Evolutionary conservation across 768 basidiomycete species (phyloP), one percentile per base, ranked within the genome.

Genomic region (Scleroderma bovista): DNA sequence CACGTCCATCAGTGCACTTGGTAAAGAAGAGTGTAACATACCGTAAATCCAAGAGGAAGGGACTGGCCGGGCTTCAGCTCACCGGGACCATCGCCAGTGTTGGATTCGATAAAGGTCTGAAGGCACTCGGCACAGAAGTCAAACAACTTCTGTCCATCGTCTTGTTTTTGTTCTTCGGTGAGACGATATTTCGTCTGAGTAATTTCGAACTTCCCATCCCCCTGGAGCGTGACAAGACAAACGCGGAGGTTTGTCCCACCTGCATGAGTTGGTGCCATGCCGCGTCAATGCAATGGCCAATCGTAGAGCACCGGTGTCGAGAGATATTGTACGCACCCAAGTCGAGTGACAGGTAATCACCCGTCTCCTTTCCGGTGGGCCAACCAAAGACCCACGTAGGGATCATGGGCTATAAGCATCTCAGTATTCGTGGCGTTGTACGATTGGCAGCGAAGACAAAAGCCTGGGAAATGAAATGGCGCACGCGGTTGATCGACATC

Each of bases 161-260:
- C 91, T 51, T 96, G 93, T 69, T 99, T 99, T 68, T 98, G 96
- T 61, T 97, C 96, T 63, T 99, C 96, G 1, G 90, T 84, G 40
- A 99, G 80, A 45, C 94, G 87, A 69, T 97, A 98, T 69, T 99
- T 99, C 32, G 93, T 87, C 65, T 98, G 95, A 0, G 93, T 93
- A 58, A 99, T 87, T 70, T 97, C 93, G 66, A 98, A 99, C 73
- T 95, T 94, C 51, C 96, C 95, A 10, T 84, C 79, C 22, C 96
- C 96, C 57, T 88, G 83, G 2, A 99, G 74, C 24, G 84, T 88
- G 44, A 99, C 95, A 39, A 96, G 85, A 71, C 96, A 99, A 39
- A 97, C 96, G 39, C 96, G 93, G n/a, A 99, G 79, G 63, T 99
- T 98, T 20, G 95, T 98, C 31, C 94, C 94, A 46, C 90, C 89